These are phyloP conservation scores for Diaporthe helianthi DNA, from an alignment of 2,329 filamentous ascomycete species.

Conservation along the genomic window DNA sequence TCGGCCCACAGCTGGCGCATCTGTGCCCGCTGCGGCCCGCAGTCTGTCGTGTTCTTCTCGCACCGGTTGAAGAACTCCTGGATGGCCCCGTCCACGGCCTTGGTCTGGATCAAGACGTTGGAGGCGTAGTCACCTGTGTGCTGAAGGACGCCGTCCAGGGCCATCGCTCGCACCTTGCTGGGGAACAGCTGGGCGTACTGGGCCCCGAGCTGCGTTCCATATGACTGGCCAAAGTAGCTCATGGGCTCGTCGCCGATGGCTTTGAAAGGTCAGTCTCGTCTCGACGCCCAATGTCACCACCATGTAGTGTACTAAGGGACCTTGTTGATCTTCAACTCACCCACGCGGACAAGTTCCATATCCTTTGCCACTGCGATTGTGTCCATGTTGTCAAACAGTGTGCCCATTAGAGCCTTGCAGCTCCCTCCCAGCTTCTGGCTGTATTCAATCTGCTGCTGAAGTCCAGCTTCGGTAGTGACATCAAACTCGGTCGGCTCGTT, in stretches of 20 bases:
- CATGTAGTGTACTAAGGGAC: no score
- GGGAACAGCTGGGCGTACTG: constrained; percentile 54
- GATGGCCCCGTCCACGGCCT: constrained; percentile 46
- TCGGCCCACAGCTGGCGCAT: constrained; percentile 39
- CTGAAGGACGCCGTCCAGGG: constrained; percentile 53
- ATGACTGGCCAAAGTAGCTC: constrained; percentile 51
- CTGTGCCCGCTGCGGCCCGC: constrained; percentile 43
- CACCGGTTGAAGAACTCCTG: constrained; percentile 49
- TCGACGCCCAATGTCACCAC: not conserved
- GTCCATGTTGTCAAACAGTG: constrained; percentile 50
- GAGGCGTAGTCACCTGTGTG: constrained; percentile 46
- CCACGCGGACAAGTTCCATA: constrained; percentile 41
- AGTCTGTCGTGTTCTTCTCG: constrained; percentile 38
- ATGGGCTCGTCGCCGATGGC: constrained; percentile 46
- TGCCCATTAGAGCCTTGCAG: constrained; percentile 48
- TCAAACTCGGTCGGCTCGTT: constrained; percentile 47
- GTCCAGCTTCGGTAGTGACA: constrained; percentile 47
- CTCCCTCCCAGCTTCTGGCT: constrained; percentile 49
- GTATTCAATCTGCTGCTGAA: constrained; percentile 46
- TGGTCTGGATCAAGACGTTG: constrained; percentile 45
- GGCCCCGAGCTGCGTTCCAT: constrained; percentile 52
- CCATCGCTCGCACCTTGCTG: constrained; percentile 49
- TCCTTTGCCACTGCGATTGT: constrained; percentile 47
- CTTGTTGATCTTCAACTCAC: not conserved
- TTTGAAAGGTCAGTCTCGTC: constrained; percentile 37